Base-by-base conservation (phyloP, 805 yeast genomes). In the Pichia nanzhaoensis region DNA sequence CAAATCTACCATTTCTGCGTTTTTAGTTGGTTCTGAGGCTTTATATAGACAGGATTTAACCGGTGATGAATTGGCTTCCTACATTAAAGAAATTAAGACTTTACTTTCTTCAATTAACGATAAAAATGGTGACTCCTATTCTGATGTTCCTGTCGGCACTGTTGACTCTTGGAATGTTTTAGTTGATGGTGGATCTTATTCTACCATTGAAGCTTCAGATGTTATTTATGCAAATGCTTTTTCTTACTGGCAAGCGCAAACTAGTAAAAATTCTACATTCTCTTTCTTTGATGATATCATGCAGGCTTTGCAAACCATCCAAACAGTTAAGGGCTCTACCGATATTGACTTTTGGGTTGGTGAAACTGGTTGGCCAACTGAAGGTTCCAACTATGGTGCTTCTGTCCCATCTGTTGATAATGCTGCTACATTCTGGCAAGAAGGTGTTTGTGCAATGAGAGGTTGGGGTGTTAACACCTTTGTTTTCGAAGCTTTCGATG, bases 181-280 rank as follows among this genome's bases (percentile, higher is more conserved):
- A 51, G 96, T 89, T 54, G 95, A 87, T 59, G 93, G 84, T 58
- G 78, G 73, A 55, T 72, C 82, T 53, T 57, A 68, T 42, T 77
- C 83, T 21, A 95, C 84, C 46, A 81, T 91, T 61, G 57, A 78
- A 64, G 90, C 88, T 42, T 72, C 95, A 39, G 98, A 91, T 65
- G 72, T 87, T 58, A 80, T 89, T 50, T 84, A 82, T 65, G 95
- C 96, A 60, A 91, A 91, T 64, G 97, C 96, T 41, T 91, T 91
- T 77, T 86, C 97, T 8, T 91, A 90, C 82, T 91, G 98, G 98
- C 98, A 91, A 73, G 97, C 97, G 37, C 97, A 89, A 73, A 75
- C 88, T 55, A 76, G 75, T 77, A 60, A 66, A 41, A 90, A 90
- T 66, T 78, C 96, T 22, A 79, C 95, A 16, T 86, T 78, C 75